Evolutionary conservation across 1,139 yeast genomes (phyloP).

Genomic region (Saccharomyces hybrid): DNA sequence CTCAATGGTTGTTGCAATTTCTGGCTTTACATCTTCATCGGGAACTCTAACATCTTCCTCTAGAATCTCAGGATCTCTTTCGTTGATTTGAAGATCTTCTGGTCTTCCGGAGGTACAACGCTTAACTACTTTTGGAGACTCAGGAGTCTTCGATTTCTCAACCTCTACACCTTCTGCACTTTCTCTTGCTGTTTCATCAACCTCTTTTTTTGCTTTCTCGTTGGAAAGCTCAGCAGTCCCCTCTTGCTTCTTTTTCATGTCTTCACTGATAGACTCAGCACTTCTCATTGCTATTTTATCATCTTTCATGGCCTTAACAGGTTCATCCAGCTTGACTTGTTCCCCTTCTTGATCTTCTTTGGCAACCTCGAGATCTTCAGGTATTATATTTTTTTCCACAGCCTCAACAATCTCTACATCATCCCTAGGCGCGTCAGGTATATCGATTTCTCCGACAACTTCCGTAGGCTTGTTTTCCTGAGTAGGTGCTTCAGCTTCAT

Average conservation of each 20-base stretch:
- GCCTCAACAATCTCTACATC: background rate
- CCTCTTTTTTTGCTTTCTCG: background rate
- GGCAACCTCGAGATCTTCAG: background rate
- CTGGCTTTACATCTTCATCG: conserved; percentile 1
- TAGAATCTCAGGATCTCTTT: background rate
- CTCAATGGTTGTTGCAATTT: background rate
- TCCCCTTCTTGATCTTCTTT: background rate
- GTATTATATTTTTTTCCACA: background rate
- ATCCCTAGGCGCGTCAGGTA: background rate
- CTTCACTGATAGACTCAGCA: background rate
- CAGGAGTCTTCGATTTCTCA: background rate
- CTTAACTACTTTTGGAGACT: background rate
- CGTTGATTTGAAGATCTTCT: background rate
- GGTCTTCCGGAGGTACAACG: background rate
- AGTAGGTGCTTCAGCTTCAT: background rate
- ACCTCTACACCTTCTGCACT: background rate
- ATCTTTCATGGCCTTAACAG: background rate
- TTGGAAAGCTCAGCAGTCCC: background rate
- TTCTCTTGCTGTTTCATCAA: background rate
- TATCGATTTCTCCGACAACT: background rate
- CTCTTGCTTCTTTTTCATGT: background rate
- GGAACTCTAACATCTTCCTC: background rate
- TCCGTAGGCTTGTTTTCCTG: background rate
- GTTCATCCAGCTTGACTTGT: background rate
- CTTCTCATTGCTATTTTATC: background rate